A percentile compares a stretch with the other conserved stretches of the same genome.
Evolutionary conservation across 176 grass and related monocot genomes (phyloP).

Genomic region (Aechmea fasciata): DNA sequence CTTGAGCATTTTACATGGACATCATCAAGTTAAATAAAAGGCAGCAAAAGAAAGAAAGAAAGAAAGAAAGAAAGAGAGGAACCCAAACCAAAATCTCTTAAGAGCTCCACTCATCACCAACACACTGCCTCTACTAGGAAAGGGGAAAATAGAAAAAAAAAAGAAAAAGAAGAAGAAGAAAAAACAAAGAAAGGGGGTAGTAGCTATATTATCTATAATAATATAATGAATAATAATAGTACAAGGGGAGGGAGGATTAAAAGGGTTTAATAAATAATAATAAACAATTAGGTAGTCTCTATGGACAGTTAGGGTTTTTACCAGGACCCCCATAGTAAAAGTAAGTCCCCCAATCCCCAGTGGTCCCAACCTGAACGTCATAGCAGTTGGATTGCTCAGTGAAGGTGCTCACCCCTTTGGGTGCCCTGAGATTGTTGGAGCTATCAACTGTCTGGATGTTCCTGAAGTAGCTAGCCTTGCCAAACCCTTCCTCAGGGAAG

Average conservation of each 20-base stretch:
- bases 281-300: neutral
- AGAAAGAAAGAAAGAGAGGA: constrained; percentile 13
- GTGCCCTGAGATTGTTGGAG: constrained; percentile 54
- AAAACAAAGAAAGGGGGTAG: neutral
- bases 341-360: constrained; percentile 73
- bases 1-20: constrained; percentile 1
- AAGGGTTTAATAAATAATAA: constrained; percentile 15
- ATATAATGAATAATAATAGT: neutral
- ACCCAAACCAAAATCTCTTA: constrained; percentile 26
- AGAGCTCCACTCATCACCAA: constrained; percentile 23
- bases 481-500: constrained; percentile 75
- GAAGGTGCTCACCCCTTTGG: constrained; percentile 49
- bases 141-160: constrained; percentile 5
- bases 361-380: constrained; percentile 64
- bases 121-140: constrained; percentile 5
- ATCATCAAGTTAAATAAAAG: constrained; percentile 13
- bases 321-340: constrained; percentile 98
- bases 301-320: constrained; percentile 70
- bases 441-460: constrained; percentile 76
- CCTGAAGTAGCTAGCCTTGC: constrained; percentile 89
- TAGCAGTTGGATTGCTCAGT: constrained; percentile 82
- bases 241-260: constrained; percentile 13
- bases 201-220: neutral
- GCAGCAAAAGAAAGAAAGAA: neutral
- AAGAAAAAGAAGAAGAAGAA: no score